Evolutionary conservation across 768 basidiomycete species (phyloP).

Genomic region (Cystobasidiopsis lactophilus): DNA sequence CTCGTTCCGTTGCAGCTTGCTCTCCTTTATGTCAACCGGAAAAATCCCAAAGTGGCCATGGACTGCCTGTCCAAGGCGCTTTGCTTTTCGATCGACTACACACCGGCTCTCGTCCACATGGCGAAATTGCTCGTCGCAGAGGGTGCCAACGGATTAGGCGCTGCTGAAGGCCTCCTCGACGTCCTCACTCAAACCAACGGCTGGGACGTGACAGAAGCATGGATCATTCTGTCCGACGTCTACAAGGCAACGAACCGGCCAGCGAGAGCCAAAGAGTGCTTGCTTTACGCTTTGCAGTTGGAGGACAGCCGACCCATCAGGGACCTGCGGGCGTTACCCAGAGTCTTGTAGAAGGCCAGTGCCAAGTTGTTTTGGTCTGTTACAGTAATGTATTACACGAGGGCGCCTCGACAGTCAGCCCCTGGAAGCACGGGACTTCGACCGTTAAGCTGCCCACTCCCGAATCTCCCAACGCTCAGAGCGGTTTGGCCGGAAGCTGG

Average conservation of each 20-base stretch:
- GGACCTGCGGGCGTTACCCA: constrained; percentile 19
- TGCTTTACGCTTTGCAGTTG: constrained; percentile 40
- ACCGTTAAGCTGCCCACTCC: neutral
- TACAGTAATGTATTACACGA: neutral
- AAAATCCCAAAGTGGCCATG: constrained; percentile 36
- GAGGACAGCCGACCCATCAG: constrained; percentile 26
- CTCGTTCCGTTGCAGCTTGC: neutral
- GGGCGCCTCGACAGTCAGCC: neutral
- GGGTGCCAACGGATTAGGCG: constrained; percentile 17
- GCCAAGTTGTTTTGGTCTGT: neutral
- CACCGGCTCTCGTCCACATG: constrained; percentile 55
- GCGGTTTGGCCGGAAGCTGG: constrained; percentile 67
- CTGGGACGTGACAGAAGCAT: constrained; percentile 85
- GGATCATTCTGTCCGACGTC: constrained; percentile 73
- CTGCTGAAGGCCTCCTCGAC: constrained; percentile 59
- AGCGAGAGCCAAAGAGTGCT: constrained; percentile 50
- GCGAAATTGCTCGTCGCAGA: constrained; percentile 44
- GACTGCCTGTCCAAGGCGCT: constrained; percentile 68
- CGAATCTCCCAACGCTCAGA: constrained; percentile 32
- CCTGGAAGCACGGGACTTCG: neutral
- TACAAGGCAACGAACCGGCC: constrained; percentile 51
- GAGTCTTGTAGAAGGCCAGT: constrained; percentile 8
- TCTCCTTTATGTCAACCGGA: constrained; percentile 32
- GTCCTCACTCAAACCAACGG: constrained; percentile 47
- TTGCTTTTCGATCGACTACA: constrained; percentile 59